Percentiles rank a stretch among this genome's conserved stretches.
Conservation (phyloP, 139 green algal genomes). For the Chlamydomonas sp. region DNA sequence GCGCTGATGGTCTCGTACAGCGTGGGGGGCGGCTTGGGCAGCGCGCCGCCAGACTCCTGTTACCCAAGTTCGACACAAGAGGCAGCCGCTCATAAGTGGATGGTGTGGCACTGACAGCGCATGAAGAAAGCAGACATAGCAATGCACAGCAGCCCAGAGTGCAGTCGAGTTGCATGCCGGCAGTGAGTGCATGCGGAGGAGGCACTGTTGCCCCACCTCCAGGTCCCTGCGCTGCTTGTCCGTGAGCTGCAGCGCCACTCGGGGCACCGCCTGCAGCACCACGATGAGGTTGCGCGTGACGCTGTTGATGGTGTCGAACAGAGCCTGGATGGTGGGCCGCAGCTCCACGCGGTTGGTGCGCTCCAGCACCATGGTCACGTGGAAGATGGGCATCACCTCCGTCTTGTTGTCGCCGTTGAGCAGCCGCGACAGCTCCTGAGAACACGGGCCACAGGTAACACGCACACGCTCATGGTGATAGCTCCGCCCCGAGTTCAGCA, state of each 20-base stretch:
- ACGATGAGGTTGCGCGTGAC: constrained; percentile 75
- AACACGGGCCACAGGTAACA: no score
- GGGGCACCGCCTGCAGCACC: constrained; percentile 70
- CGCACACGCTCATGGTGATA: not conserved
- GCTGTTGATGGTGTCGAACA: constrained; percentile 87
- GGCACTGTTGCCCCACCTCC: constrained; percentile 12
- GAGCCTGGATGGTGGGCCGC: constrained; percentile 72
- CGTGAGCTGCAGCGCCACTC: constrained; percentile 70
- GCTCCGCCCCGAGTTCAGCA: no score
- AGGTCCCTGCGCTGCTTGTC: constrained; percentile 58
- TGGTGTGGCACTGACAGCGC: constrained; percentile 57
- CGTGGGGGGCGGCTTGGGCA: constrained; percentile 56
- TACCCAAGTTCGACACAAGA: no score
- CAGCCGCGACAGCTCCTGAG: constrained; percentile 78
- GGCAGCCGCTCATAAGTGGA: constrained; percentile 73
- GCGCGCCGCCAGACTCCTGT: constrained; percentile 40
- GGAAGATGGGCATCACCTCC: constrained; percentile 85
- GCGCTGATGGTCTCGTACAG: constrained; percentile 78
- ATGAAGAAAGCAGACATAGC: no score
- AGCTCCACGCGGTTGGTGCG: constrained; percentile 76
- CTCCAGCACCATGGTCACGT: constrained; percentile 74
- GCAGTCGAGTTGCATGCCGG: no score
- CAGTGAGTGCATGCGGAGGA: not conserved
- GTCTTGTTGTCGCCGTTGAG: constrained; percentile 89
- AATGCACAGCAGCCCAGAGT: no score